Conservation (phyloP, 2,329 filamentous ascomycete species). For the Ophiostoma himal-ulmi region DNA sequence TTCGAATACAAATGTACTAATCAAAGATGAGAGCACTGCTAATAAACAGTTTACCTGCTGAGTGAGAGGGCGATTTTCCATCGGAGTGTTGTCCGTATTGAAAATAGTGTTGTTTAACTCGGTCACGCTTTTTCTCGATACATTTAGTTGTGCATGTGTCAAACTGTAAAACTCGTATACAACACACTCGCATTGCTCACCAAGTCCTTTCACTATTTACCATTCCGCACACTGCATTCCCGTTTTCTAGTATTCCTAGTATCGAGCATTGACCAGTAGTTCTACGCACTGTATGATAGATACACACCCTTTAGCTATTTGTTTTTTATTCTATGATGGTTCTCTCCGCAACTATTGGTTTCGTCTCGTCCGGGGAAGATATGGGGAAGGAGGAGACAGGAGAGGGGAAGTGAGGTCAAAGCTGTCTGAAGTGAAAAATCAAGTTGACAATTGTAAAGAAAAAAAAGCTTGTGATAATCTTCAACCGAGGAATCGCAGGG, state of each 20-base stretch:
- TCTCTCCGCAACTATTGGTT: not conserved
- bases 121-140: not conserved
- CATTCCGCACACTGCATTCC: not conserved
- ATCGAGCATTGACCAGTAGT: not conserved
- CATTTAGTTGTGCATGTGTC: not conserved
- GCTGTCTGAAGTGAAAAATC: not conserved
- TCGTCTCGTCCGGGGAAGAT: not conserved
- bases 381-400: not conserved
- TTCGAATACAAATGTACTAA: too few species aligned
- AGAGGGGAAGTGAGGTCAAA: not conserved
- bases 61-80: not conserved
- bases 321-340: not conserved
- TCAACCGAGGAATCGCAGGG: not conserved
- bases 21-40: not conserved
- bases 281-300: not conserved
- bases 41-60: not conserved
- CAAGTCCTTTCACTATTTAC: not conserved
- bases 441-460: not conserved
- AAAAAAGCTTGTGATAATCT: conserved; percentile 12
- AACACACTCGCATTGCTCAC: not conserved
- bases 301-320: not conserved
- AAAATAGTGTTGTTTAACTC: not conserved
- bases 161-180: not conserved
- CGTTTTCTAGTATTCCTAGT: not conserved
- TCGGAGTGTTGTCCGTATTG: not conserved